Evolutionary conservation across 2,329 filamentous ascomycete genomes (phyloP).

Genomic region (Epichloe gansuensis): DNA sequence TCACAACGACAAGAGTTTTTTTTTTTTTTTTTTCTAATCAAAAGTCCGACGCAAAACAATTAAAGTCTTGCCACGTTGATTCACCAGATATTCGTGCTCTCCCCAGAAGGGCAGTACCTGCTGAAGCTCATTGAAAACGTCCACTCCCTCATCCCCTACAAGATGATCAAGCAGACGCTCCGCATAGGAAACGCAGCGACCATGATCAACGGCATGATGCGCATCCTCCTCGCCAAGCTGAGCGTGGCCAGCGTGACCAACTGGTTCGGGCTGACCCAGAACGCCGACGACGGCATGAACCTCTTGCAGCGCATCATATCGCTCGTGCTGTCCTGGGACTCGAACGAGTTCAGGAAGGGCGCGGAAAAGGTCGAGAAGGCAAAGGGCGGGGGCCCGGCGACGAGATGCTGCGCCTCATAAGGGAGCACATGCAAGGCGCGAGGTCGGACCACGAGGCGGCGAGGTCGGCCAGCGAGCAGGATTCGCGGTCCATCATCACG

Average conservation of each 20-base stretch:
- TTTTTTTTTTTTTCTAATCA: too few relatives aligned
- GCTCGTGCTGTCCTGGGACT: conserved; percentile 61
- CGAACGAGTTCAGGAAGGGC: conserved; percentile 54
- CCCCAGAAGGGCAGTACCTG: conserved; percentile 63
- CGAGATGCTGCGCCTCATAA: conserved; percentile 48
- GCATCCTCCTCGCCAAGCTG: conserved; percentile 63
- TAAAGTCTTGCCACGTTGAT: conserved; percentile 58
- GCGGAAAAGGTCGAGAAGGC: conserved; percentile 52
- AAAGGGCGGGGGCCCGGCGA: conserved; percentile 43
- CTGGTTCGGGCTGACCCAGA: conserved; percentile 62
- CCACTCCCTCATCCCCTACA: conserved; percentile 60
- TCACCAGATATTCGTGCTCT: conserved; percentile 61
- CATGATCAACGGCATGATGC: conserved; percentile 68
- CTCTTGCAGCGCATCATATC: conserved; percentile 66
- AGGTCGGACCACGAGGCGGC: conserved; percentile 45
- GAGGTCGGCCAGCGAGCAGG: conserved; percentile 40
- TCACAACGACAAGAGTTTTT: too few relatives aligned
- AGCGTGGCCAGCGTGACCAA: conserved; percentile 64
- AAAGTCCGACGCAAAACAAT: too few relatives aligned
- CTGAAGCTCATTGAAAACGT: conserved; percentile 58
- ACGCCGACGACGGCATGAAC: conserved; percentile 69
- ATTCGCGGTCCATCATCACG: conserved; percentile 48
- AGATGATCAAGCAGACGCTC: conserved; percentile 59
- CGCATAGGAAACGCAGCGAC: conserved; percentile 67
- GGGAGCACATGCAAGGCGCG: conserved; percentile 40